Evolutionary conservation across 257 asterid species (phyloP).

Genomic region (Sherardia arvensis): DNA sequence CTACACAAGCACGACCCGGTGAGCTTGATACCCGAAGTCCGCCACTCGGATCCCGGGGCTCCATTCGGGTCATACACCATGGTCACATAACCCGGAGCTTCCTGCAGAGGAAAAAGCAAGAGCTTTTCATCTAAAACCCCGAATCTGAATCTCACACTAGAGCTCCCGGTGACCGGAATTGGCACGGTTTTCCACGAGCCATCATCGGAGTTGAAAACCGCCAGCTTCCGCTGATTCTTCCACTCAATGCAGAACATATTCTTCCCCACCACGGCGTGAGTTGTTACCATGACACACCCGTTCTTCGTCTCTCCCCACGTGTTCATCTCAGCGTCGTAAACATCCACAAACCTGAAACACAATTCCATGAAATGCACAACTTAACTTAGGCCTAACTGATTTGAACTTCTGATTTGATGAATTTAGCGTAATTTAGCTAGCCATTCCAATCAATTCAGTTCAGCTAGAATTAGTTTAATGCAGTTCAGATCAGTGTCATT

Average conservation of each 20-base stretch:
- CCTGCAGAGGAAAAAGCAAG: constrained; percentile 47
- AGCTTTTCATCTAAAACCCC: constrained; percentile 64
- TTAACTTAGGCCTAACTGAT: too few relatives aligned
- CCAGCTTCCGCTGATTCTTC: constrained; percentile 65
- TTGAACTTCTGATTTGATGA: too few relatives aligned
- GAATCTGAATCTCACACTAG: constrained; percentile 50
- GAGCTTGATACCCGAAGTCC: constrained; percentile 44
- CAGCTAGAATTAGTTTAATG: too few relatives aligned
- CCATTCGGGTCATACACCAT: constrained; percentile 64
- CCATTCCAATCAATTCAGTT: too few relatives aligned
- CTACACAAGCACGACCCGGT: constrained; percentile 52
- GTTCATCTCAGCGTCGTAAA: constrained; percentile 42
- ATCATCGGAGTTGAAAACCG: constrained; percentile 42
- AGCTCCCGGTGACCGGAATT: constrained; percentile 56
- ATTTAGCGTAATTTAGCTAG: too few relatives aligned
- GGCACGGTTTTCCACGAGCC: constrained; percentile 62
- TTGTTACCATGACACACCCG: constrained; percentile 84
- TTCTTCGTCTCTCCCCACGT: constrained; percentile 65
- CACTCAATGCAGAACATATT: constrained; percentile 78
- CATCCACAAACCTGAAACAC: constrained; percentile 53
- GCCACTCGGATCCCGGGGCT: constrained; percentile 57
- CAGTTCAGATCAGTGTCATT: too few relatives aligned
- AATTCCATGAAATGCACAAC: too few relatives aligned
- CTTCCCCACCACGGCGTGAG: constrained; percentile 63
- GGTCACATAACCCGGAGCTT: constrained; percentile 37